phyloP scores from a whole-genome alignment of 108 stramenopile genomes.

The Pelagomonas calceolata region DNA sequence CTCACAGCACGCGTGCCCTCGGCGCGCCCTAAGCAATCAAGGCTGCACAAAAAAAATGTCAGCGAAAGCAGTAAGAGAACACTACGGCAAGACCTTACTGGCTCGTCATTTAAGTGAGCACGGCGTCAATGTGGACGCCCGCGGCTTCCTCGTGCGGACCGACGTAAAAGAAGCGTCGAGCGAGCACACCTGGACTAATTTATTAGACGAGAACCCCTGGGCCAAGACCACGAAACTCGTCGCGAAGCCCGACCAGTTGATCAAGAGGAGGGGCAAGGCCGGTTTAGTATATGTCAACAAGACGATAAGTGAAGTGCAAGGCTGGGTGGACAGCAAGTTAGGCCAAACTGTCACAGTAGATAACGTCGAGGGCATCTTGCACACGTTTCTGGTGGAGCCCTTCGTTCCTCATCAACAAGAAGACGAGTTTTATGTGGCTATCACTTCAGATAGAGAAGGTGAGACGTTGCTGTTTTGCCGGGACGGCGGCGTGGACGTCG shows the following conservation, averaged over 20 bases:
- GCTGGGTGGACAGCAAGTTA: slow-evolving; percentile 64
- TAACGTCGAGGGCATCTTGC: slow-evolving; percentile 50
- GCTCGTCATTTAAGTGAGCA: slow-evolving; percentile 52
- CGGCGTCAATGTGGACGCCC: slow-evolving; percentile 45
- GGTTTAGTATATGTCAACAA: slow-evolving; percentile 75
- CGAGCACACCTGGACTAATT: slow-evolving; percentile 29
- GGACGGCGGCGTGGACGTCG: slow-evolving; percentile 80
- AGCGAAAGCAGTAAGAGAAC: slow-evolving; percentile 47
- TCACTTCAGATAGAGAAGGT: slow-evolving; percentile 57
- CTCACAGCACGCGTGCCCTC: too few species aligned
- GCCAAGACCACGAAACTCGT: slow-evolving; percentile 42
- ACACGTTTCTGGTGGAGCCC: slow-evolving; percentile 75
- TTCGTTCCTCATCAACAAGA: slow-evolving; percentile 62
- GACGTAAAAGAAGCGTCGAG: slow-evolving; percentile 9
- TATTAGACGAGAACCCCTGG: slow-evolving; percentile 56
- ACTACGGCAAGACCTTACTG: slow-evolving; percentile 71
- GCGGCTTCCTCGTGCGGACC: slow-evolving; percentile 35
- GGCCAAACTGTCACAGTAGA: slow-evolving; percentile 51
- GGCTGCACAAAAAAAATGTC: too few species aligned
- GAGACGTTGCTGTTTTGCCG: slow-evolving; percentile 71
- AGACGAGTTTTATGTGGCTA: slow-evolving; percentile 82
- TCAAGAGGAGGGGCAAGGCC: slow-evolving; percentile 79
- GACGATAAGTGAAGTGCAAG: slow-evolving; percentile 49
- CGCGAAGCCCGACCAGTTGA: slow-evolving; percentile 83
- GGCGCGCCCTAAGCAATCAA: too few species aligned